Evolutionary conservation across 225 moss, liverwort and hornwort species (phyloP).

Genomic region (Pseudisothecium myosuroides): DNA sequence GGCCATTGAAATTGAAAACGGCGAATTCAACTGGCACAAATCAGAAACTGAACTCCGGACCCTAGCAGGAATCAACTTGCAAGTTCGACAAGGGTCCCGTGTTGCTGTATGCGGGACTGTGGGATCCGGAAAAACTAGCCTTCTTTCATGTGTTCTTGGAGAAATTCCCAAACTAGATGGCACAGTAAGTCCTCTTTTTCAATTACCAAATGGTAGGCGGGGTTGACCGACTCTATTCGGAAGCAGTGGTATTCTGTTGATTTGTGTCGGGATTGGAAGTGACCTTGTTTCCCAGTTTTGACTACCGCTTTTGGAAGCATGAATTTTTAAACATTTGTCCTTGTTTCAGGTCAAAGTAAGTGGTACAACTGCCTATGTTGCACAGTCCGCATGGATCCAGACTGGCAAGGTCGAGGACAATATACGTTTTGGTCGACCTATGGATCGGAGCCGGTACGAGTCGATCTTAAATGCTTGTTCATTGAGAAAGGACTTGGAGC

Average conservation of each 20-base stretch:
- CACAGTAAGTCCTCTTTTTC: constrained; percentile 34
- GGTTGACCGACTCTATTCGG: background rate
- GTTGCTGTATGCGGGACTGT: constrained; percentile 88
- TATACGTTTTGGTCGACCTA: constrained; percentile 41
- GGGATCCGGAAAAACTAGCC: constrained; percentile 81
- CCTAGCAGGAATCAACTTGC: constrained; percentile 48
- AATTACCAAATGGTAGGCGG: background rate
- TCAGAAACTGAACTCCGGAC: constrained; percentile 28
- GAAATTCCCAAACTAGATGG: constrained; percentile 70
- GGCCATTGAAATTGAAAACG: constrained; percentile 59
- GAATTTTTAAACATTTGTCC: background rate
- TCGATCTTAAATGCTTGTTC: constrained; percentile 38
- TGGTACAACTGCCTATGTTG: constrained; percentile 56
- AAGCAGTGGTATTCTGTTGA: background rate
- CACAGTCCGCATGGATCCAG: constrained; percentile 75
- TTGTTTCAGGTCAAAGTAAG: constrained; percentile 33
- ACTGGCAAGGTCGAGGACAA: constrained; percentile 58
- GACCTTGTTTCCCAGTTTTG: background rate
- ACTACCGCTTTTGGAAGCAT: background rate
- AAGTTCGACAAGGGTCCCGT: constrained; percentile 44
- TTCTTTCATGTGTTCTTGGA: constrained; percentile 70
- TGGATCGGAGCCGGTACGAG: constrained; percentile 35
- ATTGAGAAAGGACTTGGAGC: constrained; percentile 51
- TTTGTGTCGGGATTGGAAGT: background rate
- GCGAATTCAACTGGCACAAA: constrained; percentile 63